Conservation (phyloP, 2,329 filamentous ascomycete species). For the Penicillium concentricum region DNA sequence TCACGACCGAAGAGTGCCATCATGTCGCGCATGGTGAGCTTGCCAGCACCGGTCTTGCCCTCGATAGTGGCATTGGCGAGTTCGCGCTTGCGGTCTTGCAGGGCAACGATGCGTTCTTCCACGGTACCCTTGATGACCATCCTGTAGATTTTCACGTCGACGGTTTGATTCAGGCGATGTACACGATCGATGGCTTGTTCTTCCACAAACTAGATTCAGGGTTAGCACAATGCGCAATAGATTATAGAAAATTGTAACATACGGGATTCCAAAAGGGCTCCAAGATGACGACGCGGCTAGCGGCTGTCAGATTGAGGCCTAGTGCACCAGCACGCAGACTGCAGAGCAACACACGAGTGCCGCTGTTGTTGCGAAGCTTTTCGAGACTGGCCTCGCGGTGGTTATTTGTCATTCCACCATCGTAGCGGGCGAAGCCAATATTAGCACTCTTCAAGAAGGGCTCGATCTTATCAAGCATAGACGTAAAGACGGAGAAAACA, state of each 20-base stretch:
- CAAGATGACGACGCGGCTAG: slow-evolving; percentile 87
- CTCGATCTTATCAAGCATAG: slow-evolving; percentile 94
- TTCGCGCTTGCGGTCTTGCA: slow-evolving; percentile 90
- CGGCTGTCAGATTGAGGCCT: slow-evolving; percentile 90
- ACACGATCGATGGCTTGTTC: slow-evolving; percentile 98
- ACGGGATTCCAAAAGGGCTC: slow-evolving; percentile 98
- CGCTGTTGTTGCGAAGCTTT: slow-evolving; percentile 69
- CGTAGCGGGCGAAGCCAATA: slow-evolving; percentile 83
- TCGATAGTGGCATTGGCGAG: slow-evolving; percentile 92
- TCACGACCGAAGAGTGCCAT: slow-evolving; percentile 81
- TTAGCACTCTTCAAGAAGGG: slow-evolving; percentile 77
- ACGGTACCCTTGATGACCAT: slow-evolving; percentile 83
- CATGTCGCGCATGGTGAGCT: slow-evolving; percentile 90
- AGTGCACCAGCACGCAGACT: slow-evolving; percentile 91
- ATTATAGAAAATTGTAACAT: slow-evolving; percentile 35
- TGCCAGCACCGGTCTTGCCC: slow-evolving; percentile 70
- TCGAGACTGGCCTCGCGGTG: slow-evolving; percentile 82
- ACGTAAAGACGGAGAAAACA: slow-evolving; percentile 97
- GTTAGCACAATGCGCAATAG: slow-evolving; percentile 19
- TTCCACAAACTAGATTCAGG: slow-evolving; percentile 73
- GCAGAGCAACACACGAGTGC: slow-evolving; percentile 81
- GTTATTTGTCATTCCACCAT: slow-evolving; percentile 93
- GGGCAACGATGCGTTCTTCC: slow-evolving; percentile 88
- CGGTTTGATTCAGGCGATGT: slow-evolving; percentile 93
- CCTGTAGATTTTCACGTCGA: slow-evolving; percentile 93